Conservation (phyloP, 805 yeast genomes). For the Candida maesae region DNA sequence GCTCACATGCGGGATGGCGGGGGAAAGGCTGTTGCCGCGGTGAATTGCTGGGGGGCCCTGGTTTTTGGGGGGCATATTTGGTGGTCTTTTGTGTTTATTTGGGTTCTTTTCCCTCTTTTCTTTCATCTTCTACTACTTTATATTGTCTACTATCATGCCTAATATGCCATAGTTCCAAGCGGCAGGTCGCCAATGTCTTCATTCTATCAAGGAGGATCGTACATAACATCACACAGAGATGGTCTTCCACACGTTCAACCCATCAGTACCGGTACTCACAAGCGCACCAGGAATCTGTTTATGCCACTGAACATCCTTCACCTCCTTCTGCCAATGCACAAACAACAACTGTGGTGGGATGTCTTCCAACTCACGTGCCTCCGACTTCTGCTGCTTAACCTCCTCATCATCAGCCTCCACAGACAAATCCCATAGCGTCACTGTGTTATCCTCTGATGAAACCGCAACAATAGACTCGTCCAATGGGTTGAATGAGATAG, state of each 20-base stretch:
- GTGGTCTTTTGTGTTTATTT: too few species aligned
- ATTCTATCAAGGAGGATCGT: too few species aligned
- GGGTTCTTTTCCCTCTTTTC: too few species aligned
- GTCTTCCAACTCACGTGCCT: slow-evolving; percentile 74
- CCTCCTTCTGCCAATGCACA: slow-evolving; percentile 98
- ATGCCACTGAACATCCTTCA: slow-evolving; percentile 98
- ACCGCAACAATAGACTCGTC: slow-evolving; percentile 97
- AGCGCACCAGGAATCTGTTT: slow-evolving; percentile 94
- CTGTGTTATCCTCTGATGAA: slow-evolving; percentile 94
- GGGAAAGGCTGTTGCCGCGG: slow-evolving; percentile 1
- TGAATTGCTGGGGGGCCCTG: too few species aligned
- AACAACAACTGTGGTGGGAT: slow-evolving; percentile 94
- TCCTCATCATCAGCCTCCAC: slow-evolving; percentile 99
- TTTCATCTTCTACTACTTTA: too few species aligned
- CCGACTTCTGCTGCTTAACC: slow-evolving; percentile 77
- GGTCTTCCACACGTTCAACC: slow-evolving; percentile 93
- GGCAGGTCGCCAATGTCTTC: too few species aligned
- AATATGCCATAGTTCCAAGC: too few species aligned
- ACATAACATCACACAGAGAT: slow-evolving; percentile 77
- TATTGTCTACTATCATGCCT: too few species aligned
- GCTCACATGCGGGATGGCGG: background rate
- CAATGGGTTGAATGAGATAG: slow-evolving; percentile 89
- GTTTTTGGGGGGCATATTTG: too few species aligned
- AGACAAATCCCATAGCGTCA: slow-evolving; percentile 95
- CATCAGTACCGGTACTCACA: slow-evolving; percentile 93